Percentiles rank a stretch among this genome's conserved stretches.
These are phyloP conservation scores for Trichoderma sp. DNA, from an alignment of 2,329 filamentous ascomycete genomes.

Conservation along the genomic window DNA sequence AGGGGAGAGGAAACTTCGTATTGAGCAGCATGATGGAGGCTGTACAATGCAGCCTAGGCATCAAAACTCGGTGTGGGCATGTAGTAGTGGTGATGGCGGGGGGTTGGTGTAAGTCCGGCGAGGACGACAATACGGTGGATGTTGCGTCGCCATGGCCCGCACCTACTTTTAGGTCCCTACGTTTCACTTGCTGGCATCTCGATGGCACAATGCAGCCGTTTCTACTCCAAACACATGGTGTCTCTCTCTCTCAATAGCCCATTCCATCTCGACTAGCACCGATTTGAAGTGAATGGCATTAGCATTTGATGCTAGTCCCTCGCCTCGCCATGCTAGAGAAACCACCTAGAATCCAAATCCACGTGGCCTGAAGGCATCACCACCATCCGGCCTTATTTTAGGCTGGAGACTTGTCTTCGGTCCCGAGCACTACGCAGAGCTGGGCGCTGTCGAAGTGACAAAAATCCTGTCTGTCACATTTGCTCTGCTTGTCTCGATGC, in stretches of 20 bases:
- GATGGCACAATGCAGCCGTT: neutral
- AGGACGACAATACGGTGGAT: neutral
- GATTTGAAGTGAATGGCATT: neutral
- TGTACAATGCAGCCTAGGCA: conserved; percentile 2
- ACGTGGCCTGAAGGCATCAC: neutral
- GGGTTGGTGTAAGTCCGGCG: neutral
- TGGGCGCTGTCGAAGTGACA: neutral
- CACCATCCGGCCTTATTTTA: neutral
- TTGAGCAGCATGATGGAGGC: neutral
- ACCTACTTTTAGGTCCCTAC: neutral
- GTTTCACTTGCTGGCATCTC: neutral
- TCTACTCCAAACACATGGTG: too few species aligned
- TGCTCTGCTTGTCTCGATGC: neutral
- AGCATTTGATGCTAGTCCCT: neutral
- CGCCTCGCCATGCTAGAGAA: neutral
- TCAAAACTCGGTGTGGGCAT: neutral
- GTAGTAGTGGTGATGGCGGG: neutral
- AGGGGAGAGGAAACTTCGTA: neutral
- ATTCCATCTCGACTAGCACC: neutral
- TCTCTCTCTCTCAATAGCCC: neutral
- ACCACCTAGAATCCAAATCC: neutral
- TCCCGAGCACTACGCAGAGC: too few species aligned
- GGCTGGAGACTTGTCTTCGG: neutral
- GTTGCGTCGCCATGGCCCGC: neutral
- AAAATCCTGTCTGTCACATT: neutral